Base-by-base conservation (phyloP, 768 basidiomycete genomes). In the Tephrocybe sp. region DNA sequence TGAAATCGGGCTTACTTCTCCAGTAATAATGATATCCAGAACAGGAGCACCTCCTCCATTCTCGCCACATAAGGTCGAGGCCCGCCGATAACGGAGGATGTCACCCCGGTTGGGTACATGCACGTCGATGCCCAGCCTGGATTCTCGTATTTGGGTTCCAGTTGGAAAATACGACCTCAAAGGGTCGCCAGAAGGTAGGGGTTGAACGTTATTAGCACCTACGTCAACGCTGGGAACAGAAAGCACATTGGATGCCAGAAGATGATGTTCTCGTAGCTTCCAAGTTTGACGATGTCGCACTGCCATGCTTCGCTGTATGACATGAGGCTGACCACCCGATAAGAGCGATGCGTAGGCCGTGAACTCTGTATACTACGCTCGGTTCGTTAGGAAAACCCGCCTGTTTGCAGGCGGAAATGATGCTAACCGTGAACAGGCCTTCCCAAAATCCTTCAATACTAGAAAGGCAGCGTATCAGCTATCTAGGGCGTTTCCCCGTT, bases 251-350 rank as follows among this genome's bases (percentile, higher is more conserved):
- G 53, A 40, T 55, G 63, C 53, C 4, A 73, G 38, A 12, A 88
- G 69, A 58, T 89, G 82, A 58, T 91, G 81, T 64, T 92, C 90
- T 29, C 81, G 80, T 36, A 97, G 68, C 59, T 84, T 86, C 92
- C 93, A 95, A 0, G 91, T 91, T 61, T 97, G 94, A 15, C 80
- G 83, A 64, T 97, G 93, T 57, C 86, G 80, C 1, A 87, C 91
- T 22, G 90, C 83, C 41, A 84, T 72, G 38, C 86, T 85, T 36
- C 82, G 79, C 57, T 88, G 82, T n/a, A 95, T 68, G 8, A 77
- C 71, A 0, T 76, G 64, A 3, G 89, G 86, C 3, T 79, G 66
- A 0, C 74, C 84, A 16, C 88, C 91, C 6, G 78, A 73, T n/a
- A 90, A 74, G 49, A 94, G 74, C 18, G 78, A 77, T 19, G 86